A percentile compares a stretch with the other conserved stretches of the same genome.
These are phyloP conservation scores for Filobasidium wieringae DNA, from an alignment of 768 basidiomycete genomes.

Conservation along the genomic window DNA sequence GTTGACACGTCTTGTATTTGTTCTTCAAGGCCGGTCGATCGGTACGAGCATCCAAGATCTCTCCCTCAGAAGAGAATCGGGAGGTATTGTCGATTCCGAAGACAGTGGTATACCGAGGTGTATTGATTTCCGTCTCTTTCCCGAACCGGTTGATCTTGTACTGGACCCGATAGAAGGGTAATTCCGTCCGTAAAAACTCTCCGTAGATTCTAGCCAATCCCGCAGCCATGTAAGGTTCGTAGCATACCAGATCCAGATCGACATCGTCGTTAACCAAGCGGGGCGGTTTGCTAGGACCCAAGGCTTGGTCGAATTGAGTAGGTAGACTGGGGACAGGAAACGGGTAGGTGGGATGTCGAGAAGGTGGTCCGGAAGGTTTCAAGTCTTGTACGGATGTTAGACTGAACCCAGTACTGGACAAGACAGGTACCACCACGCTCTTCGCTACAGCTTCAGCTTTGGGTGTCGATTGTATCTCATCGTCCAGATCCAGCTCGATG, in stretches of 20 bases:
- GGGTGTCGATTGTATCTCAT: neutral
- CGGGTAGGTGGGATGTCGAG: slow-evolving; percentile 22
- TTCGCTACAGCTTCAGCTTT: neutral
- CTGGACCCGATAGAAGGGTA: slow-evolving; percentile 35
- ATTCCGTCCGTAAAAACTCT: slow-evolving; percentile 24
- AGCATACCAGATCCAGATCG: slow-evolving; percentile 29
- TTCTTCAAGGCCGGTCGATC: slow-evolving; percentile 15
- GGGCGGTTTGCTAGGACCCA: slow-evolving; percentile 10
- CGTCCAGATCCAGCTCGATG: neutral
- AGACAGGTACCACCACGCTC: neutral
- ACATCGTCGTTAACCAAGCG: slow-evolving; percentile 15
- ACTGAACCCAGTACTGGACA: neutral
- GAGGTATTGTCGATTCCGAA: slow-evolving; percentile 34
- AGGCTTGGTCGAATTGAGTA: neutral
- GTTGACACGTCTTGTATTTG: slow-evolving; percentile 28
- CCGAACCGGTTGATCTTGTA: slow-evolving; percentile 23
- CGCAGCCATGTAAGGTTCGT: slow-evolving; percentile 27
- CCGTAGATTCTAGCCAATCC: slow-evolving; percentile 15
- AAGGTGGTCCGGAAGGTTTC: slow-evolving; percentile 9
- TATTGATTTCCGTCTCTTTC: slow-evolving; percentile 26
- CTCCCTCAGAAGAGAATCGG: neutral
- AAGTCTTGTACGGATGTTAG: neutral
- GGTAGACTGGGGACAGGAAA: slow-evolving; percentile 16
- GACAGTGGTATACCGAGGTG: slow-evolving; percentile 34
- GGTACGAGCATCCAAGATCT: neutral